Evolutionary conservation across 805 yeast species (phyloP).

Genomic region (Candida dajiaensis): DNA sequence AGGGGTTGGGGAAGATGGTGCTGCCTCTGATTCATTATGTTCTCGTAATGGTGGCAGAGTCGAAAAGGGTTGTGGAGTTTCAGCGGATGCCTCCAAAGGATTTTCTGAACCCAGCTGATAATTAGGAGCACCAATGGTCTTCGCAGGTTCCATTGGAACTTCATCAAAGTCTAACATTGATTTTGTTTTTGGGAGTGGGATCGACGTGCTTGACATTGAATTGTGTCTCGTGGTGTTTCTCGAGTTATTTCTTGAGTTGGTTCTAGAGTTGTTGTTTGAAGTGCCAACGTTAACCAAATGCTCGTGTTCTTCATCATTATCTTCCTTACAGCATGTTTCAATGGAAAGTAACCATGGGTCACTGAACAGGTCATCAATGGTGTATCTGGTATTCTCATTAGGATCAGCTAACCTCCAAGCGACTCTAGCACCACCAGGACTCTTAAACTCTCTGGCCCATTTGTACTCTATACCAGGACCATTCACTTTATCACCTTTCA

Average conservation of each 20-base stretch:
- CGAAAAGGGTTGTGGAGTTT: background rate
- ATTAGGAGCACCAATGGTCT: background rate
- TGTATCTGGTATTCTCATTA: constrained; percentile 44
- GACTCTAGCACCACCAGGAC: constrained; percentile 56
- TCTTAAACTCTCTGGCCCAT: constrained; percentile 56
- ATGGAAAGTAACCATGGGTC: constrained; percentile 61
- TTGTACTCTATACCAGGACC: constrained; percentile 73
- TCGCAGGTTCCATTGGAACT: background rate
- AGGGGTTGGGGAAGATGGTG: background rate
- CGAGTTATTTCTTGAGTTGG: background rate
- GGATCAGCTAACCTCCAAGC: constrained; percentile 77
- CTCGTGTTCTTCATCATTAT: constrained; percentile 12
- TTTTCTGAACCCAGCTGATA: background rate
- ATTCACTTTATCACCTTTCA: constrained; percentile 37
- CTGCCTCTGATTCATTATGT: constrained; percentile 8
- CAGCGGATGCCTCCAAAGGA: background rate
- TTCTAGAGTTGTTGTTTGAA: background rate
- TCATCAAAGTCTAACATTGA: constrained; percentile 22
- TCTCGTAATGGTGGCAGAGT: constrained; percentile 13
- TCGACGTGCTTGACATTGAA: constrained; percentile 2
- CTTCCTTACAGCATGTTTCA: constrained; percentile 55
- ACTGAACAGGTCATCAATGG: constrained; percentile 44
- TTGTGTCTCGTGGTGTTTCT: background rate
- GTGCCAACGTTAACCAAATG: background rate
- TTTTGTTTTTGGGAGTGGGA: constrained; percentile 12